These are phyloP conservation scores for Encephalitozoon romaleae DNA, from an alignment of 371 early-diverging fungal genomes.

Conservation along the genomic window DNA sequence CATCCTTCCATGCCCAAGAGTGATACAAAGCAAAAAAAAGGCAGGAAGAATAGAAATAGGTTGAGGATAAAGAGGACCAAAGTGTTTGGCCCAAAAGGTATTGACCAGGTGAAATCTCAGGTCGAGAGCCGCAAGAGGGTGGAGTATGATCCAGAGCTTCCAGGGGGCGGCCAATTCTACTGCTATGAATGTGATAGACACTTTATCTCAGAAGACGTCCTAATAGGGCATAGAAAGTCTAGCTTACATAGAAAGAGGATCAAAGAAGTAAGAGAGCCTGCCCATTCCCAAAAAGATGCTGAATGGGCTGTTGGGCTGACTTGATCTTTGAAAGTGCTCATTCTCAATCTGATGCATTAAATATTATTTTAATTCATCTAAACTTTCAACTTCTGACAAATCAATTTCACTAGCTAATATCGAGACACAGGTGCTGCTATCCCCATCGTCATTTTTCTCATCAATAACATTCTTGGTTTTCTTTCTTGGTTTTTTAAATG, in stretches of 20 bases:
- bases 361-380: background rate
- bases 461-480: background rate
- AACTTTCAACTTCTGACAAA: background rate
- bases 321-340: background rate
- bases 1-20: background rate
- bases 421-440: background rate
- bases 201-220: conserved; percentile 28
- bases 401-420: background rate
- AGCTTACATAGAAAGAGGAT: conserved; percentile 20
- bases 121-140: background rate
- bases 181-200: conserved; percentile 41
- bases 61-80: background rate
- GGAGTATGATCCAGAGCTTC: conserved; percentile 9
- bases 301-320: conserved; percentile 18
- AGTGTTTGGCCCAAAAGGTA: background rate
- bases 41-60: background rate
- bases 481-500: conserved; percentile 2
- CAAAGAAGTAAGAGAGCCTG: background rate
- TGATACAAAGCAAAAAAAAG: background rate
- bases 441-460: background rate
- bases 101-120: background rate
- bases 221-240: conserved; percentile 12
- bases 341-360: background rate
- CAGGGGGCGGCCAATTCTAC: conserved; percentile 21
- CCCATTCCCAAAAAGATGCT: conserved; percentile 26